A percentile compares a stretch with the other conserved stretches of the same genome.
phyloP scores from a whole-genome alignment of 108 stramenopile species.

The Skeletonema tropicum region DNA sequence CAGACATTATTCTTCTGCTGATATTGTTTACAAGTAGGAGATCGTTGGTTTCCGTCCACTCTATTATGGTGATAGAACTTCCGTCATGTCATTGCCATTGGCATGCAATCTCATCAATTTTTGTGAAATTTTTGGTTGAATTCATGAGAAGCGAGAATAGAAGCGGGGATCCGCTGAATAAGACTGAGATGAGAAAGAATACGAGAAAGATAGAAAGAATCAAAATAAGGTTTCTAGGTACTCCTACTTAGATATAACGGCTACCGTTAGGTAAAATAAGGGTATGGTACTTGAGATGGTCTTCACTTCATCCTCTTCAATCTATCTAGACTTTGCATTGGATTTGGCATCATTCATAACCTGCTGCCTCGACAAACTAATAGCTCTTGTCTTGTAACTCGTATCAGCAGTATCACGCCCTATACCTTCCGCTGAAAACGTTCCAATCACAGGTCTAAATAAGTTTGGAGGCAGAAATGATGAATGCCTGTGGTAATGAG shows the following conservation, averaged over 20 bases:
- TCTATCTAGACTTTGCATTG: background rate
- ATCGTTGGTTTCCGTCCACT: background rate
- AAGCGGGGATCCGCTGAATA: background rate
- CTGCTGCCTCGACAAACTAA: slow-evolving; percentile 49
- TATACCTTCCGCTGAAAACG: slow-evolving; percentile 67
- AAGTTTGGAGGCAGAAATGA: slow-evolving; percentile 45
- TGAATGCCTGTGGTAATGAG: slow-evolving; percentile 21
- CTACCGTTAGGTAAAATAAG: background rate
- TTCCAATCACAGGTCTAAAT: slow-evolving; percentile 75
- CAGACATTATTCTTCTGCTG: background rate
- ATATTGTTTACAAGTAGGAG: background rate
- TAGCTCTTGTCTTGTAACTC: slow-evolving; percentile 52
- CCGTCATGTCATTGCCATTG: background rate
- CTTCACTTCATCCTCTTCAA: background rate
- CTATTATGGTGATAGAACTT: background rate
- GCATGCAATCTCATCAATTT: no score
- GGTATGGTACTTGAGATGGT: background rate
- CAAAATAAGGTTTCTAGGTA: no score
- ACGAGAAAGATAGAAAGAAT: no score
- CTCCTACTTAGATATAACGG: no score
- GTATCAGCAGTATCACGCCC: slow-evolving; percentile 67
- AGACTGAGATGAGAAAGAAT: background rate
- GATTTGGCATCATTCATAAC: slow-evolving; percentile 23
- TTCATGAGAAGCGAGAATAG: background rate
- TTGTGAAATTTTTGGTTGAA: no score